phyloP scores from a whole-genome alignment of 192 early-diverging fungal species.

The Coemansia sp. region DNA sequence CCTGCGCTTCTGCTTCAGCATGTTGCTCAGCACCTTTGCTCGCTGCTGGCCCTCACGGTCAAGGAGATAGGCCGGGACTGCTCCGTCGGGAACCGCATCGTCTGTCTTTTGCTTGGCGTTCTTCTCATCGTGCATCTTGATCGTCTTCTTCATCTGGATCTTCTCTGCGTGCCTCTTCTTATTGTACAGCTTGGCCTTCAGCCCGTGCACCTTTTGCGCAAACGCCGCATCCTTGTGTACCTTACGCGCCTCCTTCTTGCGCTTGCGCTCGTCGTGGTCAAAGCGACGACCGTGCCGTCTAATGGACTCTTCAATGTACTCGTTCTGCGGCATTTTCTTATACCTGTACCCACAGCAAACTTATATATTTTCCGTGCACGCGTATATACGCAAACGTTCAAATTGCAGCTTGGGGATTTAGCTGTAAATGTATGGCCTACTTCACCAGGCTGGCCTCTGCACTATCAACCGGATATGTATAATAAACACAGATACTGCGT shows the following conservation, averaged over 20 bases:
- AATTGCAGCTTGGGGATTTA: no score
- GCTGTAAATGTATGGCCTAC: no score
- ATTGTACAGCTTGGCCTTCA: constrained; percentile 98
- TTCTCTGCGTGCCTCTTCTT: constrained; percentile 97
- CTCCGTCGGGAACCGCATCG: constrained; percentile 90
- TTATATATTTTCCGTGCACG: neutral
- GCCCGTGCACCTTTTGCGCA: constrained; percentile 95
- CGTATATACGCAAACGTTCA: no score
- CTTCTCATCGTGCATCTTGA: constrained; percentile 98
- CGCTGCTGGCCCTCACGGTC: constrained; percentile 97
- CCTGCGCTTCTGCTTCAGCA: constrained; percentile 99
- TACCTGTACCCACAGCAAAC: neutral
- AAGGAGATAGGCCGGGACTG: constrained; percentile 94
- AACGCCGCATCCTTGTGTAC: constrained; percentile 88
- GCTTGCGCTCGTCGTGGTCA: constrained; percentile 95
- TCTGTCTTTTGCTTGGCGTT: constrained; percentile 90
- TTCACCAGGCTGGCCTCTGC: no score
- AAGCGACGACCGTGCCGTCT: constrained; percentile 95
- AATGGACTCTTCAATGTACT: constrained; percentile 98
- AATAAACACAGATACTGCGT: no score
- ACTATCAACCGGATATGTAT: no score
- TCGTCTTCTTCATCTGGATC: constrained; percentile 99
- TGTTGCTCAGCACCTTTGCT: constrained; percentile 97
- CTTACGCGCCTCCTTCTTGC: constrained; percentile 92
- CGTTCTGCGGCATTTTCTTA: constrained; percentile 76